A percentile compares a stretch with the other conserved stretches of the same genome.
phyloP scores from a whole-genome alignment of 1,284 basidiomycete species.

The Pseudozyma sp. region DNA sequence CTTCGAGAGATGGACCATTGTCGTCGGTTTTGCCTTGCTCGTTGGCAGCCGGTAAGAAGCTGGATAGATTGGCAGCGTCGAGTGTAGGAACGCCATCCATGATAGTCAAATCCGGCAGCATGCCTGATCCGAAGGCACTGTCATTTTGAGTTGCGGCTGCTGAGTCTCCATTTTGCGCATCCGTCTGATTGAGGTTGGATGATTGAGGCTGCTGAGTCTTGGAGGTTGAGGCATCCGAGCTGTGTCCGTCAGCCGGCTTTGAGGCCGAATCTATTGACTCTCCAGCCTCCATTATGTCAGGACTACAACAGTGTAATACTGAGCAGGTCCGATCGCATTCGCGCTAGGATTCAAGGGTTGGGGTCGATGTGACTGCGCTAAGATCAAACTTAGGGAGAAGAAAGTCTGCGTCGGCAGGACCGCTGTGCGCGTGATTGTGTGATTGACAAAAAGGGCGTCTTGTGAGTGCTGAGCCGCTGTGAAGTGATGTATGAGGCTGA shows the following conservation, averaged over 20 bases:
- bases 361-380: neutral
- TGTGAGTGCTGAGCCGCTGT: neutral
- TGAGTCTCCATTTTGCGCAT: neutral
- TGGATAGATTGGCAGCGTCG: constrained; percentile 27
- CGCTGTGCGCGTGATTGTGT: neutral
- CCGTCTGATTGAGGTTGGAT: neutral
- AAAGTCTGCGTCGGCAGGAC: neutral
- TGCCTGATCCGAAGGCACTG: neutral
- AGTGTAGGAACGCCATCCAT: constrained; percentile 38
- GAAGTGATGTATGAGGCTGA: neutral
- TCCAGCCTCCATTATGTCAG: constrained; percentile 39
- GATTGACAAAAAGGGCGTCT: neutral
- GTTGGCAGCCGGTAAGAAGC: constrained; percentile 23
- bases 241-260: constrained; percentile 8
- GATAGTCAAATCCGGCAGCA: constrained; percentile 25
- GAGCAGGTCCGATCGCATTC: neutral
- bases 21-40: constrained; percentile 4
- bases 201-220: constrained; percentile 6
- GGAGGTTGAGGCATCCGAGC: neutral
- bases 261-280: constrained; percentile 45
- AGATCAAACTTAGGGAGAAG: neutral
- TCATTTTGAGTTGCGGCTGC: neutral
- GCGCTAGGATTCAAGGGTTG: neutral
- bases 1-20: constrained; percentile 24
- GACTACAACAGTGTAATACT: constrained; percentile 13